These are phyloP conservation scores for Craterostigma plantagineum DNA, from an alignment of 257 asterid species.

Conservation along the genomic window DNA sequence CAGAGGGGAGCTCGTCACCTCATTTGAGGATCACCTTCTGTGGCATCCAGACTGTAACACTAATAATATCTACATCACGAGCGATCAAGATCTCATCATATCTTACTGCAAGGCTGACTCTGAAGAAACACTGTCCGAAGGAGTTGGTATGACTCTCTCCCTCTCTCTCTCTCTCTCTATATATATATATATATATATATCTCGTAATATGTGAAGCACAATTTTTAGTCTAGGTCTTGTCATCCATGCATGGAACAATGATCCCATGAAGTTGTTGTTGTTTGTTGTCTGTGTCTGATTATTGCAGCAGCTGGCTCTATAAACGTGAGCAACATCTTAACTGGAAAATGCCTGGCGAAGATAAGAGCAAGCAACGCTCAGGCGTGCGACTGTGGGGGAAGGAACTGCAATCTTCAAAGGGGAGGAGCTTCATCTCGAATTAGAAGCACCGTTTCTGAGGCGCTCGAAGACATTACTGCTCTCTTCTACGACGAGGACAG, in stretches of 20 bases:
- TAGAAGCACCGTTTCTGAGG: constrained; percentile 53
- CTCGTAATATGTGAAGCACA: too few relatives aligned
- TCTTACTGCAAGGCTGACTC: constrained; percentile 71
- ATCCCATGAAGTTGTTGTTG: too few relatives aligned
- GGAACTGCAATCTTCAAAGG: constrained; percentile 31
- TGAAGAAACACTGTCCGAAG: constrained; percentile 45
- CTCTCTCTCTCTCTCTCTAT: too few relatives aligned
- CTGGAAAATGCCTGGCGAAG: constrained; percentile 78
- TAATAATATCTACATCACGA: constrained; percentile 70
- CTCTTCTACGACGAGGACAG: constrained; percentile 77
- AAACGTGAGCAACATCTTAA: constrained; percentile 64
- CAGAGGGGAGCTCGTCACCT: constrained; percentile 76
- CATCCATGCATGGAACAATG: too few relatives aligned
- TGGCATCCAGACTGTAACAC: constrained; percentile 93
- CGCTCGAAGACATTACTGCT: constrained; percentile 77
- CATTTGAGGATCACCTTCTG: constrained; percentile 75
- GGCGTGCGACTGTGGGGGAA: constrained; percentile 40
- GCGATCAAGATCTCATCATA: constrained; percentile 75
- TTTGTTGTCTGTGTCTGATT: background rate
- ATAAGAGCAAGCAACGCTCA: constrained; percentile 36
- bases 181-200: too few relatives aligned
- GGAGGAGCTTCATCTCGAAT: constrained; percentile 21
- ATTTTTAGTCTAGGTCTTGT: too few relatives aligned
- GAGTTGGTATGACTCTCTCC: constrained; percentile 24
- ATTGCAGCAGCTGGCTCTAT: constrained; percentile 46